phyloP scores from a whole-genome alignment of 2,329 filamentous ascomycete species.

The Aspergillus ustus region DNA sequence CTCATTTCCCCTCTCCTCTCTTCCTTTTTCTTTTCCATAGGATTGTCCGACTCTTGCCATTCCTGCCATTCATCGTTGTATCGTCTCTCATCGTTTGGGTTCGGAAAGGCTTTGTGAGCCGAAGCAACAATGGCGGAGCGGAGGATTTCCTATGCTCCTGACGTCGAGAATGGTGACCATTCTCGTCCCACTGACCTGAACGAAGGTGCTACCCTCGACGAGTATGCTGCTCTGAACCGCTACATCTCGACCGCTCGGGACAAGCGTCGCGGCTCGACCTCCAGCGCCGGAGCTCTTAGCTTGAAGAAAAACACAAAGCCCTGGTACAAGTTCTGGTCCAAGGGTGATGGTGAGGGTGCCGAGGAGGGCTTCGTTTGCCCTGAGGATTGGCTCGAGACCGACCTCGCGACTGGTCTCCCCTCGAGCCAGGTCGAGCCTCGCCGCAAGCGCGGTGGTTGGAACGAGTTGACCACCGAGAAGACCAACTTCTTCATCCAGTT shows the following conservation, averaged over 20 bases:
- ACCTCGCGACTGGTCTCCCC: slow-evolving; percentile 68
- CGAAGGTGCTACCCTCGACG: slow-evolving; percentile 51
- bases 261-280: slow-evolving; percentile 56
- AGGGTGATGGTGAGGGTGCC: slow-evolving; percentile 30
- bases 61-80: slow-evolving; percentile 38
- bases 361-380: slow-evolving; percentile 55
- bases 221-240: slow-evolving; percentile 68
- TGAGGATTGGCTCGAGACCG: slow-evolving; percentile 71
- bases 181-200: slow-evolving; percentile 37
- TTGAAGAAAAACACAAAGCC: slow-evolving; percentile 54
- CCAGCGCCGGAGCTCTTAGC: slow-evolving; percentile 48
- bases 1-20: slow-evolving; percentile 25
- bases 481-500: slow-evolving; percentile 77
- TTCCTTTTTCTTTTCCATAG: slow-evolving; percentile 32
- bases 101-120: slow-evolving; percentile 43
- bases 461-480: slow-evolving; percentile 75
- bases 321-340: slow-evolving; percentile 62
- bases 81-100: slow-evolving; percentile 42
- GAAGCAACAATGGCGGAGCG: slow-evolving; percentile 50
- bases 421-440: slow-evolving; percentile 64
- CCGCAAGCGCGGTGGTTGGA: slow-evolving; percentile 70
- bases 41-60: slow-evolving; percentile 46
- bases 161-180: slow-evolving; percentile 48
- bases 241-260: slow-evolving; percentile 71
- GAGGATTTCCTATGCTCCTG: slow-evolving; percentile 51